Conservation (phyloP, 306 rosid genomes). For the Senna siamea region DNA sequence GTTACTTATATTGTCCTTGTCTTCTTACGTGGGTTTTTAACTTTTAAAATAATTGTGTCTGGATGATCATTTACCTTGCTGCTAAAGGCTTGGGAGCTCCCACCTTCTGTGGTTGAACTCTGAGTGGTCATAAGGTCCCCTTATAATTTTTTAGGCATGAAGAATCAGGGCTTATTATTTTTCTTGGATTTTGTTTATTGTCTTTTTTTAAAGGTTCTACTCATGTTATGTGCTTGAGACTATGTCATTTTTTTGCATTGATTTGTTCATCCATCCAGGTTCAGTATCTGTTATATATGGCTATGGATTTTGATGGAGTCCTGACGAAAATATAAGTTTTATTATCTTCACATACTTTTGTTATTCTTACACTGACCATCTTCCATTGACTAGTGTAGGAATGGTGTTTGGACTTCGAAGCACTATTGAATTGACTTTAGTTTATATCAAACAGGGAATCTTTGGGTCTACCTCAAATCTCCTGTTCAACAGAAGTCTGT, state of each 20-base stretch:
- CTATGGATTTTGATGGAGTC: not conserved
- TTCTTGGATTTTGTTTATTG: not conserved
- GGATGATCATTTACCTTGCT: too few relatives aligned
- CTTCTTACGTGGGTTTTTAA: too few relatives aligned
- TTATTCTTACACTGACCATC: not conserved
- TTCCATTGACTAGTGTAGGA: not conserved
- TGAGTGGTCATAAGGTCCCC: too few relatives aligned
- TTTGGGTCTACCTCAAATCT: not conserved
- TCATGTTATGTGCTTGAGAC: not conserved
- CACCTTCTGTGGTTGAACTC: too few relatives aligned
- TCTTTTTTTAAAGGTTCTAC: not conserved
- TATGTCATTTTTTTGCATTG: not conserved
- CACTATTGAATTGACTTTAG: not conserved
- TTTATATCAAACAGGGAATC: constrained; percentile 19
- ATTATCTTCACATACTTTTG: not conserved
- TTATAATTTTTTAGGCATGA: too few relatives aligned
- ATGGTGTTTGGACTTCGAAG: constrained; percentile 22
- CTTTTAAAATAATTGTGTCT: too few relatives aligned
- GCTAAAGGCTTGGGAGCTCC: too few relatives aligned
- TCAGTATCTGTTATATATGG: not conserved
- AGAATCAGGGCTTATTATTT: not conserved
- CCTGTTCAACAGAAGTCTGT: constrained; percentile 13
- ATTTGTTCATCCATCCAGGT: not conserved
- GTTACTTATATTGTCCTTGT: too few relatives aligned
- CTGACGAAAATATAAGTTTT: not conserved